Evolutionary conservation across 73 alveolate genomes (phyloP).

Genomic region (Breviolum minutum): DNA sequence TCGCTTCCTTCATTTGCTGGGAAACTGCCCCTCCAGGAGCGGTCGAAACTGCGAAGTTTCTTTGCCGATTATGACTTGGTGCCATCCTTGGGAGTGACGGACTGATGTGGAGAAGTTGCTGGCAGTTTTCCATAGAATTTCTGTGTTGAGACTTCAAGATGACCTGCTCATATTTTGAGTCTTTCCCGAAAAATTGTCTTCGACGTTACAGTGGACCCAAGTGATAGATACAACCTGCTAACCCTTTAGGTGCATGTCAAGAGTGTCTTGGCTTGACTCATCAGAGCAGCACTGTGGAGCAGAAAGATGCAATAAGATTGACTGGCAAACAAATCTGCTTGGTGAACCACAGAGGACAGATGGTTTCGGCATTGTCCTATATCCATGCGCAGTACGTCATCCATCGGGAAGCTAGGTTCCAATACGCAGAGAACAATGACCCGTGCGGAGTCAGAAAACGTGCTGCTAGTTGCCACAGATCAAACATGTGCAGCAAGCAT

Average conservation of each 20-base stretch:
- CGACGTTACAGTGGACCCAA: too few relatives aligned
- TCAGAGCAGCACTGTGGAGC: neutral
- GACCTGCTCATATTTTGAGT: too few relatives aligned
- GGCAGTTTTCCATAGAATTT: neutral
- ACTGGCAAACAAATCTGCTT: neutral
- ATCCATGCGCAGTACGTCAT: slow-evolving; percentile 21
- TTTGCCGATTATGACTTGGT: slow-evolving; percentile 58
- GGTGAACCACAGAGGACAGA: slow-evolving; percentile 23
- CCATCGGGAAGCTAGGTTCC: slow-evolving; percentile 23
- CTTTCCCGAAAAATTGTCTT: too few relatives aligned
- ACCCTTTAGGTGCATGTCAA: neutral
- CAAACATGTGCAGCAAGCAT: neutral
- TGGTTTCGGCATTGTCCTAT: slow-evolving; percentile 42
- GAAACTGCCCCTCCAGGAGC: slow-evolving; percentile 51
- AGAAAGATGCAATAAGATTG: neutral
- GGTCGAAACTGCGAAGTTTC: neutral
- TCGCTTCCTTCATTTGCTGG: neutral
- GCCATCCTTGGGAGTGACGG: neutral
- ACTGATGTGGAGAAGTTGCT: neutral
- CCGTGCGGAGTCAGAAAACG: neutral
- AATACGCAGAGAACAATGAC: neutral
- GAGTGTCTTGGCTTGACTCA: neutral
- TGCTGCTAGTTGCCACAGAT: neutral
- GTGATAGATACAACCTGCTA: too few relatives aligned
- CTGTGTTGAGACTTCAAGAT: too few relatives aligned